Conservation (phyloP, 108 stramenopile genomes). For the Cyclotella cryptica region DNA sequence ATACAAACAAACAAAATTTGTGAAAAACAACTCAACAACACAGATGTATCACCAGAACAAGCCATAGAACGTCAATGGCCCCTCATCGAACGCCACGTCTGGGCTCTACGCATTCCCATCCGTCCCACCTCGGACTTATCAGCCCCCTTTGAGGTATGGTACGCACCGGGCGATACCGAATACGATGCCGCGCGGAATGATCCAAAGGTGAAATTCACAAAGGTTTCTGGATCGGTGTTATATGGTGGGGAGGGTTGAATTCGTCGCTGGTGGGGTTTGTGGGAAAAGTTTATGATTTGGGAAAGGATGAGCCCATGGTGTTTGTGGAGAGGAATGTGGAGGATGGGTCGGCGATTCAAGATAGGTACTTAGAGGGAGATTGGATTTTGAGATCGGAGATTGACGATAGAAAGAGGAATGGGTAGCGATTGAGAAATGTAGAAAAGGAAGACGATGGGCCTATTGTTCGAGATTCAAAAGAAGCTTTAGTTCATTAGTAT, state of each 20-base stretch:
- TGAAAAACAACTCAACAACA: background rate
- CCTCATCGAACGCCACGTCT: conserved; percentile 77
- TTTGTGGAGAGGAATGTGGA: conserved; percentile 43
- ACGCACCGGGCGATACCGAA: conserved; percentile 83
- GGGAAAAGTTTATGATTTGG: conserved; percentile 65
- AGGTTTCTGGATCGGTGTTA: conserved; percentile 31
- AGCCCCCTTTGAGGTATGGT: conserved; percentile 70
- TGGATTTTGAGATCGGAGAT: conserved; percentile 23
- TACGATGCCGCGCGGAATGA: conserved; percentile 80
- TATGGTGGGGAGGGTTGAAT: conserved; percentile 50
- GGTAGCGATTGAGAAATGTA: background rate
- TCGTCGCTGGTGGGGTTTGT: conserved; percentile 66
- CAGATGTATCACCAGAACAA: conserved; percentile 71
- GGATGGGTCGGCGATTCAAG: conserved; percentile 19
- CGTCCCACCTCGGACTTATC: conserved; percentile 26
- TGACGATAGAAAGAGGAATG: conserved; percentile 10
- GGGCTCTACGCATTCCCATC: conserved; percentile 62
- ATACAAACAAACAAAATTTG: background rate
- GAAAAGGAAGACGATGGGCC: background rate
- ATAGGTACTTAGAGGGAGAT: conserved; percentile 28
- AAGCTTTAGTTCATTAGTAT: too few species aligned
- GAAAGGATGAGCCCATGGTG: conserved; percentile 43
- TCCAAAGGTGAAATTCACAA: conserved; percentile 57
- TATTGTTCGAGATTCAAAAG: background rate
- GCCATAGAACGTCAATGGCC: conserved; percentile 74